Conservation (phyloP, 495 filamentous ascomycete genomes). For the Chlorociboria aeruginascens region DNA sequence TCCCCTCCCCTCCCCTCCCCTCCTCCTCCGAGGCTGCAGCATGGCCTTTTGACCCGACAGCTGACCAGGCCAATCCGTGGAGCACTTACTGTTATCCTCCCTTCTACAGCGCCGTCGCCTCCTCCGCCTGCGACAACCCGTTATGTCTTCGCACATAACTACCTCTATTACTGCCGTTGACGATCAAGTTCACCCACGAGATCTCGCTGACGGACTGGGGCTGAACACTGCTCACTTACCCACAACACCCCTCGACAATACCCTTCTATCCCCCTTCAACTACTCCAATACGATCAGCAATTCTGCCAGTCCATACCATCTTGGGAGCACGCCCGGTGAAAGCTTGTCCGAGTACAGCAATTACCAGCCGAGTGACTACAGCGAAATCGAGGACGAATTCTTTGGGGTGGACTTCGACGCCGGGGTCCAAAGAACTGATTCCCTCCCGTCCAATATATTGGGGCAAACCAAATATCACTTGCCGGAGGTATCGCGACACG, state of each 20-base stretch:
- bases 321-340: conserved; percentile 16
- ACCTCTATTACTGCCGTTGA: conserved; percentile 8
- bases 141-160: conserved; percentile 18
- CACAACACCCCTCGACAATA: background rate
- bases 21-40: conserved; percentile 14
- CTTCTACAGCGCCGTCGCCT: conserved; percentile 17
- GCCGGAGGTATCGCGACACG: conserved; percentile 2
- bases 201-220: conserved; percentile 7
- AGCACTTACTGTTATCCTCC: conserved; percentile 3
- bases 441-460: conserved; percentile 5
- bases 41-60: conserved; percentile 16
- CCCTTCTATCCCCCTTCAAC: conserved; percentile 15
- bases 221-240: conserved; percentile 5
- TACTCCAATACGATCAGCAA: conserved; percentile 15
- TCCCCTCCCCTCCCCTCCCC: conserved; percentile 1
- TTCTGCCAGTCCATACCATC: conserved; percentile 16
- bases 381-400: conserved; percentile 17
- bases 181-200: conserved; percentile 8
- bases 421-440: conserved; percentile 11
- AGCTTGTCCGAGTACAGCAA: conserved; percentile 14
- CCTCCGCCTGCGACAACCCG: conserved; percentile 7
- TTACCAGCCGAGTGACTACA: conserved; percentile 17
- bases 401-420: conserved; percentile 21
- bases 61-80: conserved; percentile 4
- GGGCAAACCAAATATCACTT: background rate